A percentile compares a stretch with the other conserved stretches of the same genome.
Evolutionary conservation across 2,329 filamentous ascomycete species (phyloP).

Genomic region (Lachnellula suecica): DNA sequence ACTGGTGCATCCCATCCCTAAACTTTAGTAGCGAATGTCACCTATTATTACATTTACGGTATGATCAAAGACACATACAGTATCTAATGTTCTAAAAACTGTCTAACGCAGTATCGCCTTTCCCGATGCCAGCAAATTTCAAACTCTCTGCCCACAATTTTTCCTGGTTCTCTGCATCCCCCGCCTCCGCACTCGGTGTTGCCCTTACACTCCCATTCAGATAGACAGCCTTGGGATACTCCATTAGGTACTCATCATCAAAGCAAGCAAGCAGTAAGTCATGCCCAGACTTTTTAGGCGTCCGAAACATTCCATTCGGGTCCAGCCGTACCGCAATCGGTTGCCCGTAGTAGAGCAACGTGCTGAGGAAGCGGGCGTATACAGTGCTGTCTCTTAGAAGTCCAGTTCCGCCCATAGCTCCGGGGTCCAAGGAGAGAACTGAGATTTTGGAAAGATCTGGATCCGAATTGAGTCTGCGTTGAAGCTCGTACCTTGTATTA

Average conservation of each 20-base stretch:
- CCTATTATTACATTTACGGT: too few relatives aligned
- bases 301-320: constrained; percentile 34
- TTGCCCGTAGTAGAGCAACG: constrained; percentile 21
- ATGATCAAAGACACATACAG: too few relatives aligned
- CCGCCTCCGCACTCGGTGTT: constrained; percentile 30
- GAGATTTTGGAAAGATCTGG: constrained; percentile 32
- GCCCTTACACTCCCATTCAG: constrained; percentile 35
- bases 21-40: constrained; percentile 1
- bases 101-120: constrained; percentile 10
- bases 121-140: constrained; percentile 22
- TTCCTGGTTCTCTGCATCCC: constrained; percentile 31
- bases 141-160: constrained; percentile 33
- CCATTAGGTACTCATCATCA: constrained; percentile 19
- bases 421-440: constrained; percentile 39
- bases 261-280: constrained; percentile 36
- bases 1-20: neutral
- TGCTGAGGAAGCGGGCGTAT: constrained; percentile 18
- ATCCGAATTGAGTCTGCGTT: constrained; percentile 2
- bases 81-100: too few relatives aligned
- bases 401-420: constrained; percentile 33
- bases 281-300: constrained; percentile 34
- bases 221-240: constrained; percentile 25
- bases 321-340: constrained; percentile 24
- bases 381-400: constrained; percentile 26
- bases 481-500: constrained; percentile 9